Evolutionary conservation across 2,329 filamentous ascomycete genomes (phyloP), one percentile per base, ranked within the genome.

Genomic region (Dothiorella sarmentorum): DNA sequence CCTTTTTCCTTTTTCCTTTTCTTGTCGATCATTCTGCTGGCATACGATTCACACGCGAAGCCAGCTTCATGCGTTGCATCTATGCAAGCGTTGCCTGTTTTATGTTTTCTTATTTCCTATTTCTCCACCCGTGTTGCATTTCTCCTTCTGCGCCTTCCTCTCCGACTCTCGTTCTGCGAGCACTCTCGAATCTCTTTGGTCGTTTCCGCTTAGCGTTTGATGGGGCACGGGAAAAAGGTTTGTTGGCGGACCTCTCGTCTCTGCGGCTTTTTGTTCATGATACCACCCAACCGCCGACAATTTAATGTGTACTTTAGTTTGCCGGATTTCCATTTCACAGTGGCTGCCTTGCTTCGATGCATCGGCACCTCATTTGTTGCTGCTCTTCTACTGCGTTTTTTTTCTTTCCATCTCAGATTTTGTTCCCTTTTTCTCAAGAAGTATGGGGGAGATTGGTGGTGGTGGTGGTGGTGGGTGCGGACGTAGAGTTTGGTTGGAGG

Each of bases 161-260:
- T 55, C 40, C 52, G 29, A 40, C 49, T 27, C 47, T 38, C 22
- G 43, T 52, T n/a, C 47, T 27, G 18, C 44, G 49, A 44, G 29
- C 37, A 27, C 49, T 29, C 33, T 40, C 51, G 38, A 20, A 31
- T 56, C 56, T 37, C 35, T 27, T 58, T 49, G 38, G 52, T 56
- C 56, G 44, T 43, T 60, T 62, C 56, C 60, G 49, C 49, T 40
- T 53, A 53, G 49, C 49, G 49, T 42, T n/a, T 40, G 49, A 53
- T 53, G 49, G 49, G 52, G 44, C 43, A 24, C 37, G 24, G 43
- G 43, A 7, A 17, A 22, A 42, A 38, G 44, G 56, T 31, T 42
- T 43, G 56, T 42, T 51, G 56, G 56, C 33, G 43, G 45, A 38
- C 56, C 43, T 53, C 49, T 40, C 29, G 18, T 38, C 49, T n/a